Evolutionary conservation across 177 flowering plant species (phyloP).

Genomic region (Vitis hybrid): DNA sequence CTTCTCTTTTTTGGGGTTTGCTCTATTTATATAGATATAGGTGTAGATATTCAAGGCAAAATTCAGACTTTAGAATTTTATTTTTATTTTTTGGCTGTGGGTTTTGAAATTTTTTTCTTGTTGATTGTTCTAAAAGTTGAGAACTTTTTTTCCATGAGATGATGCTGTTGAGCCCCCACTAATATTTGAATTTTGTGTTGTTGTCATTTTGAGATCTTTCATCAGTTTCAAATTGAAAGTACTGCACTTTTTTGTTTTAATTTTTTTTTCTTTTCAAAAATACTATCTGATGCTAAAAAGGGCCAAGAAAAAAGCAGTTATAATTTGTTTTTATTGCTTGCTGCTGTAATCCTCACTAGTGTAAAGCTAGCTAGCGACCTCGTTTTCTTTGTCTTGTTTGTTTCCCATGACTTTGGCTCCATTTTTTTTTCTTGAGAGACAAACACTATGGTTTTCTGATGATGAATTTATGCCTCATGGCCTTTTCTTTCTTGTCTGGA

Average conservation of each 20-base stretch:
- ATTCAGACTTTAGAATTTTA: neutral
- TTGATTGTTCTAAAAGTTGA: neutral
- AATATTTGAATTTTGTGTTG: conserved; percentile 10
- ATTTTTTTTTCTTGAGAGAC: neutral
- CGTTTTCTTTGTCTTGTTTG: conserved; percentile 22
- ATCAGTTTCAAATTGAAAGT: conserved; percentile 10
- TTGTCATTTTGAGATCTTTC: conserved; percentile 18
- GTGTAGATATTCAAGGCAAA: no score
- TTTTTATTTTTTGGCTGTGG: neutral
- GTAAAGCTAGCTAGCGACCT: conserved; percentile 11
- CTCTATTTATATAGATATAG: no score
- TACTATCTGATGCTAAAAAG: conserved; percentile 16
- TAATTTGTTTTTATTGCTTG: conserved; percentile 23
- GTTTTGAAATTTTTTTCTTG: conserved; percentile 10
- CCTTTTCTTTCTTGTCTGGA: conserved; percentile 9
- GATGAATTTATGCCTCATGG: conserved; percentile 8
- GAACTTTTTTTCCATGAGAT: neutral
- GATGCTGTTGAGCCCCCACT: conserved; percentile 17
- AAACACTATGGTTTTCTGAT: conserved; percentile 15
- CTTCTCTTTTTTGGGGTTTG: no score
- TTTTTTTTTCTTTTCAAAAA: conserved; percentile 5
- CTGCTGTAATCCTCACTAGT: conserved; percentile 12
- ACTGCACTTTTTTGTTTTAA: conserved; percentile 15
- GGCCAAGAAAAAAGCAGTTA: conserved; percentile 4
- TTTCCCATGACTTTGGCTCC: conserved; percentile 11